Percentiles rank a stretch among this genome's conserved stretches.
phyloP scores from a whole-genome alignment of 768 basidiomycete species.

The Rhodotorula sphaerocarpa region DNA sequence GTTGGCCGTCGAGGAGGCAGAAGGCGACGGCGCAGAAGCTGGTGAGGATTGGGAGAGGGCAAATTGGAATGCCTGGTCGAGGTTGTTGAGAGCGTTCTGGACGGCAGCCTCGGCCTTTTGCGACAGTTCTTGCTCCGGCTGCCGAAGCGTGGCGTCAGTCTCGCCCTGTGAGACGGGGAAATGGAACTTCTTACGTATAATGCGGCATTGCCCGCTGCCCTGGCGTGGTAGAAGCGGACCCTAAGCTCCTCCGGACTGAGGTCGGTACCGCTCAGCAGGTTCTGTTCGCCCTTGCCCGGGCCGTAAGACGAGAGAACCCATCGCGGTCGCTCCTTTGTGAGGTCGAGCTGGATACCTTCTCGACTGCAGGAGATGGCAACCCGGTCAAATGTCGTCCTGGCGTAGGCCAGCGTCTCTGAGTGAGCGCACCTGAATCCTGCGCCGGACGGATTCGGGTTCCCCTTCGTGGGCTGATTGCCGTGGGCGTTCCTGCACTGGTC shows the following conservation, averaged over 20 bases:
- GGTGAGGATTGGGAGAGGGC: conserved; percentile 14
- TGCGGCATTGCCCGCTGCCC: conserved; percentile 15
- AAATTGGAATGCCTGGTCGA: conserved; percentile 31
- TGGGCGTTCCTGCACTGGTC: conserved; percentile 61
- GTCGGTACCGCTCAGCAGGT: conserved; percentile 59
- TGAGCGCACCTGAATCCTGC: conserved; percentile 22
- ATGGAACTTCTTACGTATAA: conserved; percentile 34
- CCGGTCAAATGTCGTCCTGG: too few species aligned
- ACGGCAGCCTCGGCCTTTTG: conserved; percentile 24
- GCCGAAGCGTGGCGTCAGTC: neutral
- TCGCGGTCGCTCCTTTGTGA: conserved; percentile 62
- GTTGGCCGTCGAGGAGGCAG: neutral
- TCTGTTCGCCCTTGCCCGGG: conserved; percentile 64
- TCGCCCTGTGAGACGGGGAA: neutral
- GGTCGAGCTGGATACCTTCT: conserved; percentile 58
- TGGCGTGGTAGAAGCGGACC: conserved; percentile 41
- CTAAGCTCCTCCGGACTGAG: conserved; percentile 71
- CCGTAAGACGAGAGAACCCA: conserved; percentile 77
- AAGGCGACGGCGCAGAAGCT: neutral
- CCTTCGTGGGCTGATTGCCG: conserved; percentile 43
- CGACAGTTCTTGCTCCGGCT: conserved; percentile 23
- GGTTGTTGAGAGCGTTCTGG: conserved; percentile 23
- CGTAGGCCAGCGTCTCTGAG: neutral
- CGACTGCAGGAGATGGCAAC: conserved; percentile 45
- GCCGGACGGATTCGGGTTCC: conserved; percentile 34